Conservation (phyloP, 148 eudicot genomes). For the Silene uniflora region DNA sequence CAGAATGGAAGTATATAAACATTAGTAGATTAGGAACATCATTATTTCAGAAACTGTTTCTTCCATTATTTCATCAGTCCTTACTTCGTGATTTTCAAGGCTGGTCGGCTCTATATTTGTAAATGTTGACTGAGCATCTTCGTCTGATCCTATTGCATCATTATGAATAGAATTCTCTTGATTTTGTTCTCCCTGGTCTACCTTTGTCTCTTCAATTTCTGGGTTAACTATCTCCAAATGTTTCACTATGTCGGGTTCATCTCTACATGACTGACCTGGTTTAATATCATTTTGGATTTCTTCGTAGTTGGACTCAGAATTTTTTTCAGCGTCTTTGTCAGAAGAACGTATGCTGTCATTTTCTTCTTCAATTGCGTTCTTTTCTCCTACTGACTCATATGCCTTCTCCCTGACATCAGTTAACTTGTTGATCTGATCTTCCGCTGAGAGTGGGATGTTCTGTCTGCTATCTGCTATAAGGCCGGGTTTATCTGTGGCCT, state of each 20-base stretch:
- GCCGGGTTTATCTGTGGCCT: conserved; percentile 12
- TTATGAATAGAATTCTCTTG: neutral
- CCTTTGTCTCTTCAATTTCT: conserved; percentile 5
- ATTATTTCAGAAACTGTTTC: neutral
- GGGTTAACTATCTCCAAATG: neutral
- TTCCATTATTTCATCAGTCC: neutral
- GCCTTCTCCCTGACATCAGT: conserved; percentile 2
- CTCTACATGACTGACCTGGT: neutral
- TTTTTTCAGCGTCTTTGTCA: neutral
- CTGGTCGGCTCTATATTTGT: neutral
- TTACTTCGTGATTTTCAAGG: neutral
- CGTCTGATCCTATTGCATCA: neutral
- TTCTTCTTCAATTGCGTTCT: neutral
- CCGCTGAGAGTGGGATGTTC: neutral
- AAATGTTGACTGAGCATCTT: neutral
- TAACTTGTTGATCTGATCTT: neutral
- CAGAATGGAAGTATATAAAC: neutral
- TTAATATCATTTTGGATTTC: neutral
- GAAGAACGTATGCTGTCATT: neutral
- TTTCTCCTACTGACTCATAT: neutral
- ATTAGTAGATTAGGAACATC: neutral
- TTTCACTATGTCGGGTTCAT: conserved; percentile 6
- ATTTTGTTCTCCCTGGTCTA: neutral
- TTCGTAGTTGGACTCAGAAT: neutral
- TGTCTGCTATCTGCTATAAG: neutral